phyloP scores from a whole-genome alignment of 306 rosid genomes.

The Calophaca sinica region DNA sequence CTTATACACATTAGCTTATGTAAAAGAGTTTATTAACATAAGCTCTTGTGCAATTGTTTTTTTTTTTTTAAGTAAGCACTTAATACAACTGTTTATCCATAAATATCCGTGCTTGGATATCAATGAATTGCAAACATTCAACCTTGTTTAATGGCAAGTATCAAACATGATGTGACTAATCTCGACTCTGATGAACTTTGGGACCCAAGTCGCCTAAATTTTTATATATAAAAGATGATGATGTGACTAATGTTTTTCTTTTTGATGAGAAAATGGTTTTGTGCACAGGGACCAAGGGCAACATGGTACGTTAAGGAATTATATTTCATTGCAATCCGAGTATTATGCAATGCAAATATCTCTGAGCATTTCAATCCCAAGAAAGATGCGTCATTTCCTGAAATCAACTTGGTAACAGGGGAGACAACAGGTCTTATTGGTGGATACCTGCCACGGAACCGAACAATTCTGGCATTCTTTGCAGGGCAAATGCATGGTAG shows the following conservation, averaged over 20 bases:
- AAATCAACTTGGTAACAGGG: conserved; percentile 60
- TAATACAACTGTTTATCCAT: not conserved
- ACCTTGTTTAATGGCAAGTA: not conserved
- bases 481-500: conserved; percentile 61
- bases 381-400: conserved; percentile 76
- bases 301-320: conserved; percentile 68
- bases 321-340: conserved; percentile 62
- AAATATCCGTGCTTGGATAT: not conserved
- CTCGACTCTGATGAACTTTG: too few relatives aligned
- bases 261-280: not conserved
- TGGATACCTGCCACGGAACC: conserved; percentile 44
- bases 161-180: not conserved
- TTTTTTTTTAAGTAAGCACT: too few relatives aligned
- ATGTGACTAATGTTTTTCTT: not conserved
- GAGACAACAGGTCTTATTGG: conserved; percentile 49
- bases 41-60: not conserved
- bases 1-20: too few relatives aligned
- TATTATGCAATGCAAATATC: conserved; percentile 62
- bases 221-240: too few relatives aligned
- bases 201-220: too few relatives aligned
- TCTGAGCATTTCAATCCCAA: conserved; percentile 69
- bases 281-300: conserved; percentile 61
- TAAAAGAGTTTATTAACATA: too few relatives aligned
- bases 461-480: conserved; percentile 60
- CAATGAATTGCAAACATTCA: not conserved